Evolutionary conservation across 768 basidiomycete species (phyloP).

Genomic region (Dacryopinax spathularia): DNA sequence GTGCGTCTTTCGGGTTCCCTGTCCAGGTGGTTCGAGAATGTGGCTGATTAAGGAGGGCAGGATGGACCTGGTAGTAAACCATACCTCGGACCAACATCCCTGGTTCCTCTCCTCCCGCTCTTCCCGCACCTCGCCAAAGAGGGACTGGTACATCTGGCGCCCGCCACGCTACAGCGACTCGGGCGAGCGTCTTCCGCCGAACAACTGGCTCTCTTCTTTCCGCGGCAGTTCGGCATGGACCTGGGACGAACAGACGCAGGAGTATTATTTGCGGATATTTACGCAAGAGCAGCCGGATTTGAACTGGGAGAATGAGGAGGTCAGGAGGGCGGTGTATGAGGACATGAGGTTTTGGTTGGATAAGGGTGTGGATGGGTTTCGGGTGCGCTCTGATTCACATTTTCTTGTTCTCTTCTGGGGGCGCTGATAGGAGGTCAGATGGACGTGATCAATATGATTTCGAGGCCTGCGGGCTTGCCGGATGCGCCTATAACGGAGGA

Average conservation of each 20-base stretch:
- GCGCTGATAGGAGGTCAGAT: constrained; percentile 28
- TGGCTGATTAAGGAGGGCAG: constrained; percentile 22
- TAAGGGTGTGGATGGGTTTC: constrained; percentile 60
- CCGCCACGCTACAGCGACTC: constrained; percentile 39
- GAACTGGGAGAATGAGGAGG: constrained; percentile 58
- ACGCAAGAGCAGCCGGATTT: constrained; percentile 55
- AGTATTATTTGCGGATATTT: constrained; percentile 64
- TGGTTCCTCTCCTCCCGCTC: constrained; percentile 54
- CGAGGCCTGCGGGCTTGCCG: constrained; percentile 47
- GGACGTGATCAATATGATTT: constrained; percentile 58
- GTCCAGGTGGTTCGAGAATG: background rate
- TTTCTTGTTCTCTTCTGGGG: background rate
- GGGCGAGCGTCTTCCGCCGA: constrained; percentile 47
- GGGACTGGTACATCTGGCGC: constrained; percentile 68
- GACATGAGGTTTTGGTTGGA: constrained; percentile 63
- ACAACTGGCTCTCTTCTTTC: constrained; percentile 59
- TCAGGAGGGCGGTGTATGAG: constrained; percentile 43
- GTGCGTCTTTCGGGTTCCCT: constrained; percentile 30
- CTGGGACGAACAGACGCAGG: constrained; percentile 45
- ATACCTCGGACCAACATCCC: constrained; percentile 42
- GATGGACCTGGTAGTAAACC: constrained; percentile 69
- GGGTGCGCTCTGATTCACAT: constrained; percentile 30
- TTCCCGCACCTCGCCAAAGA: constrained; percentile 40
- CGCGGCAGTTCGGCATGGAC: constrained; percentile 59
- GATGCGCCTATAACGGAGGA: constrained; percentile 48